Conservation (phyloP, 78 protist genomes). For the Dictyostelium purpureum region DNA sequence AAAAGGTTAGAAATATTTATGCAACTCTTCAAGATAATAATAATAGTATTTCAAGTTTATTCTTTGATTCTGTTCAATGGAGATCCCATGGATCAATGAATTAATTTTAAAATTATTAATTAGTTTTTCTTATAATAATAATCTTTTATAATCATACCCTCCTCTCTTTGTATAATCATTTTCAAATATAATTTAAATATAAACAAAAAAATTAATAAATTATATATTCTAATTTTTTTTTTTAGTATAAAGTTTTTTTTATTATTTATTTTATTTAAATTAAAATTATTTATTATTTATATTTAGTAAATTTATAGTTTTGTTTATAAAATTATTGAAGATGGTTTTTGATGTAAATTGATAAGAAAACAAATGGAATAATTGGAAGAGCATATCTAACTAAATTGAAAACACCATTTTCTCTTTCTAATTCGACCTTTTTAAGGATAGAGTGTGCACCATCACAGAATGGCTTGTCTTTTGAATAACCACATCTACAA, state of each 20-base stretch:
- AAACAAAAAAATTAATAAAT: no score
- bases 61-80: conserved; percentile 71
- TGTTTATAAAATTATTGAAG: neutral
- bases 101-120: no score
- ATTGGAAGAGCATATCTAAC: neutral
- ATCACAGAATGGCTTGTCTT: conserved; percentile 70
- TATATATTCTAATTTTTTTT: no score
- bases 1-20: conserved; percentile 66
- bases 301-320: neutral
- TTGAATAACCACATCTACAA: conserved; percentile 70
- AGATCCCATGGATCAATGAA: conserved; percentile 67
- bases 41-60: conserved; percentile 1
- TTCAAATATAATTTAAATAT: no score
- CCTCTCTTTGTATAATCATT: no score
- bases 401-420: neutral
- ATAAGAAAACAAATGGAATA: neutral
- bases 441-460: conserved; percentile 50
- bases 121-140: no score
- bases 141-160: no score
- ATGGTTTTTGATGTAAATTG: neutral
- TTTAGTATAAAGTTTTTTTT: no score
- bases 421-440: neutral
- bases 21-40: neutral
- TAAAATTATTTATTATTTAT: no score
- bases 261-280: no score